Percentiles rank a stretch among this genome's conserved stretches.
Conservation (phyloP, 345 rosid species). For the Rhizophora mangle region DNA sequence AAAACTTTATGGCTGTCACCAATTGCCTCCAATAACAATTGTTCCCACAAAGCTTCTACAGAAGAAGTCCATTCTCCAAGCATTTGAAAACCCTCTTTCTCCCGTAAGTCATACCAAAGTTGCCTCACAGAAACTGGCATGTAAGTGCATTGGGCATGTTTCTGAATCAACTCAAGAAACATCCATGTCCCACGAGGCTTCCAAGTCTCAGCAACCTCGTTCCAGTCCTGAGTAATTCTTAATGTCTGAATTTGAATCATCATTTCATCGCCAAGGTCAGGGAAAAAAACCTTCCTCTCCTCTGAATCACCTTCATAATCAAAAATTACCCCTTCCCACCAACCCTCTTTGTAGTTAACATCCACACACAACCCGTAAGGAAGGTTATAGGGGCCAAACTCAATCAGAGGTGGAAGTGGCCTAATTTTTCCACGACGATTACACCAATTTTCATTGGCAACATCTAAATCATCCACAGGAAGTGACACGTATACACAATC, state of each 20-base stretch:
- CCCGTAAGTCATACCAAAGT: slow-evolving; percentile 75
- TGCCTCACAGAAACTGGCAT: slow-evolving; percentile 59
- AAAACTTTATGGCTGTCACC: slow-evolving; percentile 38
- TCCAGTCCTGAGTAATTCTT: slow-evolving; percentile 73
- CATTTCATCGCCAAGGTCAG: slow-evolving; percentile 79
- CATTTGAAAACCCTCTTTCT: slow-evolving; percentile 36
- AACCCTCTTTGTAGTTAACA: slow-evolving; percentile 42
- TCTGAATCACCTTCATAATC: slow-evolving; percentile 45
- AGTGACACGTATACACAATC: slow-evolving; percentile 44
- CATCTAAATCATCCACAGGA: slow-evolving; percentile 26
- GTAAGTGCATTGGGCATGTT: slow-evolving; percentile 30
- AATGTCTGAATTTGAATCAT: slow-evolving; percentile 24
- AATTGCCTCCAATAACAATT: slow-evolving; percentile 49
- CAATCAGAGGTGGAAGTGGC: slow-evolving; percentile 50
- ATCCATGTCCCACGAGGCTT: slow-evolving; percentile 60
- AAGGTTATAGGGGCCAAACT: slow-evolving; percentile 27
- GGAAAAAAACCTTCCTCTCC: slow-evolving; percentile 65
- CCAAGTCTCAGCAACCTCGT: slow-evolving; percentile 52
- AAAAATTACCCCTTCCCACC: slow-evolving; percentile 95
- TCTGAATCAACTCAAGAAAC: slow-evolving; percentile 59
- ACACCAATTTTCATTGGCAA: slow-evolving; percentile 10
- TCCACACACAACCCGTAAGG: slow-evolving; percentile 69
- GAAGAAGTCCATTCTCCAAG: slow-evolving; percentile 58
- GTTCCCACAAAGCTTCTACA: slow-evolving; percentile 34
- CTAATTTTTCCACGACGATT: slow-evolving; percentile 45